Base-by-base conservation (phyloP, 2,329 filamentous ascomycete genomes). In the Polychaeton citri region DNA sequence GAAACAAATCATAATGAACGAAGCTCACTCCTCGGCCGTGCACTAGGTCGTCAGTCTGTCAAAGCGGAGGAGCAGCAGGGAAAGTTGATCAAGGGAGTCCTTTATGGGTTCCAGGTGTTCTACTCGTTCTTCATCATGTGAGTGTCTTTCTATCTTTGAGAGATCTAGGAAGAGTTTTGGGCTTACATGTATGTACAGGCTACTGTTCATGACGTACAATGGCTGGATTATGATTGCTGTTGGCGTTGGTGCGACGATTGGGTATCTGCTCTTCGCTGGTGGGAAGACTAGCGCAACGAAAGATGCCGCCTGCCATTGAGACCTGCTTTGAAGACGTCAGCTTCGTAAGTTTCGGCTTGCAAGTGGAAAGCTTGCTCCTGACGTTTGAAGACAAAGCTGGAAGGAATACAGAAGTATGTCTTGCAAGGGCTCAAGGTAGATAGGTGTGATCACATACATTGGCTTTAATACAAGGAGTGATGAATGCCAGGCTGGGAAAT, bases 201-300 rank as follows among this genome's bases (percentile, higher is more conserved):
- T 98, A 42, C 64, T 98, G 16, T 98, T 98, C 63, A 98, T 98
- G 90, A 98, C 90, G n/a, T 98, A 98, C 64, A 98, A 98, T 53
- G 90, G 90, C 38, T 93, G 83, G 79, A 78, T 98, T 48, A 98
- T 98, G 90, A 62, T 93, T 46, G 74, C 88, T 3, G 87, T 96
- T 12, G 81, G 81, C 1, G 65, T 92, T 7, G 90, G 90, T 12
- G 87, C 88, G 0, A 93, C 92, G 46, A 60, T 93, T 31, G 90
- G 90, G 30, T 95, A 93, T 55, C 56, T 94, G 41, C 50, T 80
- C 31, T 98, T 95, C 63, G 81, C 83, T 12, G 72, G 75, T 38
- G 66, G 76, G 1, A 15, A 28, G 12, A 28, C 24, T 15, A 71
- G 76, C 36, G 73, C 79, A 6, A 79, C 79, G 19, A 95, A 93